These are phyloP conservation scores for Thelonectria discophora DNA, from an alignment of 2,329 filamentous ascomycete species.

Conservation along the genomic window DNA sequence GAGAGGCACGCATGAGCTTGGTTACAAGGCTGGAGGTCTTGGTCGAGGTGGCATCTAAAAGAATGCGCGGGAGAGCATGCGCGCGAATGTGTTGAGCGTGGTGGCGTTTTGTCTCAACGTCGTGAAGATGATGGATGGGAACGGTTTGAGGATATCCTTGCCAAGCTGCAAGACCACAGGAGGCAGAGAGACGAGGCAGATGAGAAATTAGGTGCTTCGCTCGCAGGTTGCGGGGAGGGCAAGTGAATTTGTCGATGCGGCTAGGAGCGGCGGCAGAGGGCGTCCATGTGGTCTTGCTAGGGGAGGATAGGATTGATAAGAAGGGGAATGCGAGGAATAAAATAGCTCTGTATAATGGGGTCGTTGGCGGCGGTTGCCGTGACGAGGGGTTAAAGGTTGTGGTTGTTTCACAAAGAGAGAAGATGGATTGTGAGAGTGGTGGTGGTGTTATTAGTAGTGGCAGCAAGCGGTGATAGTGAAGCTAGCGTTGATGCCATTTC, in stretches of 20 bases:
- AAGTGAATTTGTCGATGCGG: too few species aligned
- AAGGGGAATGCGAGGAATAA: constrained; percentile 72
- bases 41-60: constrained; percentile 73
- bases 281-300: constrained; percentile 69
- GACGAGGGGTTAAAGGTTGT: constrained; percentile 60
- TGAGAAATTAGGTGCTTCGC: too few species aligned
- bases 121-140: too few species aligned
- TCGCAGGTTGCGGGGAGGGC: too few species aligned
- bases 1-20: constrained; percentile 68
- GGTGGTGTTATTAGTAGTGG: too few species aligned
- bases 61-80: constrained; percentile 73
- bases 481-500: too few species aligned
- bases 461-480: too few species aligned
- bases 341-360: too few species aligned
- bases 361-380: constrained; percentile 67
- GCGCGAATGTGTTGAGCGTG: constrained; percentile 63
- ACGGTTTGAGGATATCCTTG: too few species aligned
- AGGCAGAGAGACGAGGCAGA: too few species aligned
- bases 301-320: constrained; percentile 69
- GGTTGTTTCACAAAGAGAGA: constrained; percentile 68
- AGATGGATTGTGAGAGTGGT: constrained; percentile 61
- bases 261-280: constrained; percentile 60
- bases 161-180: too few species aligned
- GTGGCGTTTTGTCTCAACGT: constrained; percentile 57
- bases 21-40: too few species aligned